Base-by-base conservation (phyloP, 768 basidiomycete genomes). In the Antrodiella citrinella region DNA sequence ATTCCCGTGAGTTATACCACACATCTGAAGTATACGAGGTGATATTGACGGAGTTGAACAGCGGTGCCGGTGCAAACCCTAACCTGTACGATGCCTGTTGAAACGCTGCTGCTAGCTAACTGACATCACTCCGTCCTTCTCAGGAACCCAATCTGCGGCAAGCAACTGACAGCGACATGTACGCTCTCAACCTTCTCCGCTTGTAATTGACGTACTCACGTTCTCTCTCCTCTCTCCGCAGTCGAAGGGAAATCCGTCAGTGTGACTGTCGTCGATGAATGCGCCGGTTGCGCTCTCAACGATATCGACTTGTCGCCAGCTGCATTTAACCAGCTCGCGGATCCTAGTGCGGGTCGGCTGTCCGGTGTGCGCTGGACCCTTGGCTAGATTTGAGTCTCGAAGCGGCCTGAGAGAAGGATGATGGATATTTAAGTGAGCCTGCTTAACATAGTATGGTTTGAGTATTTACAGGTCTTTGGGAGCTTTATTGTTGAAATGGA, bases 81-180 rank as follows among this genome's bases (percentile, higher is more conserved):
- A 91, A 91, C 65, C 59, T 54, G 30, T 35, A 35, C 30, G 30
- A 7, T 7, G 30, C 7, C 30, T 35, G 15, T 7, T 35, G 30
- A 35, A 7, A 35, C 30, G 30, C 7, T 35, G 7, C 30, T 35
- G 7, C 30, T 7, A 35, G 15, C 7, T 15, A 75, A 71, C 9
- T 84, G 79, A 60, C 46, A 65, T 13, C 74, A 75, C 22, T 69
- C 45, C 4, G 78, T 91, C 70, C 83, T 88, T 22, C 91, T 91
- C 65, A 59, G 54, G 49, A 90, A 92, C 69, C 86, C 89, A 24
- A 63, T 91, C 48, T 91, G 90, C 62, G 67, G 68, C 56, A 72
- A 66, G 58, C 55, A 67, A 47, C 66, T 85, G 48, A 57, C 19
- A 0, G 67, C 67, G 5, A 53, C 19, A 3, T 86, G 86, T 85